phyloP scores from a whole-genome alignment of 2,329 filamentous ascomycete genomes.

The Pezicula radicicola region DNA sequence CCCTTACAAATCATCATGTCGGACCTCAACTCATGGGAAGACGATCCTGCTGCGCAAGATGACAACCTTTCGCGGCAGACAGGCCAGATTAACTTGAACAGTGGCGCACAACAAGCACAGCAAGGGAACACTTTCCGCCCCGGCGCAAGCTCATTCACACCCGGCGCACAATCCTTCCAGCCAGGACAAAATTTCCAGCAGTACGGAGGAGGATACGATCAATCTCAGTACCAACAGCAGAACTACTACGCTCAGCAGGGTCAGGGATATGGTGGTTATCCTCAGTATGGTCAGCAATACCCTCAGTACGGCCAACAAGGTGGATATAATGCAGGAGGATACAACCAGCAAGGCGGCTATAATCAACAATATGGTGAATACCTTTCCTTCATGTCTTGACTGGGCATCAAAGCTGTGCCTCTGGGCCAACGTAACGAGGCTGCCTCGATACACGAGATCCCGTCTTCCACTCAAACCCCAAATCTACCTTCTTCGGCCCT shows the following conservation, averaged over 20 bases:
- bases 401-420: neutral
- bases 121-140: constrained; percentile 57
- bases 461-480: neutral
- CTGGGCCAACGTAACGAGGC: neutral
- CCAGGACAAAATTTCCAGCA: constrained; percentile 67
- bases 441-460: neutral
- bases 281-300: constrained; percentile 48
- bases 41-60: constrained; percentile 75
- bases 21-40: constrained; percentile 93
- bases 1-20: constrained; percentile 56
- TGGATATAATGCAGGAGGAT: constrained; percentile 33
- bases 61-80: constrained; percentile 74
- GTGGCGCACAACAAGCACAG: constrained; percentile 39
- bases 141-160: constrained; percentile 69
- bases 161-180: constrained; percentile 67
- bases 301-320: constrained; percentile 49
- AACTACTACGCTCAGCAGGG: constrained; percentile 51
- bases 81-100: constrained; percentile 72
- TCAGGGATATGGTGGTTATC: constrained; percentile 50
- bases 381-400: neutral
- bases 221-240: constrained; percentile 49
- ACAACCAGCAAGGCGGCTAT: constrained; percentile 23
- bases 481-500: neutral
- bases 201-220: constrained; percentile 51
- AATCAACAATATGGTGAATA: constrained; percentile 37